These are phyloP conservation scores for Naganishia antarctica DNA, from an alignment of 768 basidiomycete species.

Conservation along the genomic window DNA sequence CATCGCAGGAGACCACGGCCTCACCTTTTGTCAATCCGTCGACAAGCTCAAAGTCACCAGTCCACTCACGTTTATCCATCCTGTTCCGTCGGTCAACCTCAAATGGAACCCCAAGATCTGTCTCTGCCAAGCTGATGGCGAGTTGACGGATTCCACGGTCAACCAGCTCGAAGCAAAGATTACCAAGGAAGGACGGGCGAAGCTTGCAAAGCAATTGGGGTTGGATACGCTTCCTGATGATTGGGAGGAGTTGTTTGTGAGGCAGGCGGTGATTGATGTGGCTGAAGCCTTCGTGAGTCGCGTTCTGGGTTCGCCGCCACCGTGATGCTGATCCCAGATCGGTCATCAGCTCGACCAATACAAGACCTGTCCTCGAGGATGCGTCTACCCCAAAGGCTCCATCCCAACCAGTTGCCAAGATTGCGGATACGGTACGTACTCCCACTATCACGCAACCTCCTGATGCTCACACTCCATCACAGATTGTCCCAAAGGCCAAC, in stretches of 20 bases:
- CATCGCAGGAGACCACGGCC: not conserved
- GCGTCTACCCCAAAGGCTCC: conserved; percentile 6
- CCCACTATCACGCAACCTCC: not conserved
- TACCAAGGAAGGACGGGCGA: not conserved
- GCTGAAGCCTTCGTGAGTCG: conserved; percentile 14
- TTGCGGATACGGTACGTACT: conserved; percentile 12
- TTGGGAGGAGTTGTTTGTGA: conserved; percentile 14
- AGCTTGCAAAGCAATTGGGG: conserved; percentile 5
- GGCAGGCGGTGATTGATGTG: conserved; percentile 7
- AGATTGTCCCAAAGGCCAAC: conserved; percentile 16
- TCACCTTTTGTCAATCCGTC: conserved; percentile 5
- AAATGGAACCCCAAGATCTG: conserved; percentile 22
- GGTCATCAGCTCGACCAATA: conserved; percentile 7
- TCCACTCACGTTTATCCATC: conserved; percentile 8
- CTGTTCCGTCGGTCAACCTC: conserved; percentile 9
- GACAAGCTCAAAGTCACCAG: conserved; percentile 19
- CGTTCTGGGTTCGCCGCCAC: not conserved
- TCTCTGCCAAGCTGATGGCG: conserved; percentile 5
- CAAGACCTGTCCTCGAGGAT: conserved; percentile 18
- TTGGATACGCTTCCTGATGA: not conserved
- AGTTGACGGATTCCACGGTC: conserved; percentile 1
- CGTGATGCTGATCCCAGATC: not conserved
- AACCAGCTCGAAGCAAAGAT: conserved; percentile 6
- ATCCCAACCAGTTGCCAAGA: conserved; percentile 11
- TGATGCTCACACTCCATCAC: not conserved